Base-by-base conservation (phyloP, 805 yeast species). In the Yarrowia sp. region DNA sequence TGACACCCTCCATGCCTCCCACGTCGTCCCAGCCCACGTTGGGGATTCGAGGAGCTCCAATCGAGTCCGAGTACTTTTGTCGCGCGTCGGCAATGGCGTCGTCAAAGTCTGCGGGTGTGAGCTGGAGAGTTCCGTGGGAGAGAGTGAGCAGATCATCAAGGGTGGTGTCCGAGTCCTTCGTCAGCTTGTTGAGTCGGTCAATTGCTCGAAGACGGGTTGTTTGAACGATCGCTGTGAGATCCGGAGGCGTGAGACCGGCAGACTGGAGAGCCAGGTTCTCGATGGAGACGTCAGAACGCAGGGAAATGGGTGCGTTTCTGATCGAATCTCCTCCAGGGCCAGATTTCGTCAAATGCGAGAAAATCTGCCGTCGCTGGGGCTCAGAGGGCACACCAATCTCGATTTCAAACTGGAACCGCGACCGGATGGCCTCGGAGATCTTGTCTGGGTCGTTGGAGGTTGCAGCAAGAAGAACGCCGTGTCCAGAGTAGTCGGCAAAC, bases 1-100 rank as follows among this genome's bases (percentile, higher is more conserved):
- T 95, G 43, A 93, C 97, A 53, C 88, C 74, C 71, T 91, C 97
- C 73, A 95, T 81, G 1, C 99, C 99, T 42, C 99, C 99, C 68
- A 95, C 96, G 77, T 95, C 99, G 71, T 90, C 95, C 99, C 99
- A 95, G 71, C 87, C 87, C 8, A 95, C 98, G 74, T 90, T 87
- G 2, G 99, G 99, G 71, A 95, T 94, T 71, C 92, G 83, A 15
- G 99, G 99, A 0, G 98, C 98, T 8, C 98, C 98, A 69, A 95
- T 93, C 0, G 97, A 90, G 72, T 92, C 97, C 73, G 97, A 89
- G 77, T 89, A 93, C 76, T 91, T 92, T 74, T 86, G 87, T 74
- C 98, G 82, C 0, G 98, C 97, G 69, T 85, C 88, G 69, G 87
- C 86, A 66, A 92, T 91, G 0, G 97, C 89, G 36, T 76, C 79